These are phyloP conservation scores for Fusarium sp. DNA, from an alignment of 2,329 filamentous ascomycete genomes.

Conservation along the genomic window DNA sequence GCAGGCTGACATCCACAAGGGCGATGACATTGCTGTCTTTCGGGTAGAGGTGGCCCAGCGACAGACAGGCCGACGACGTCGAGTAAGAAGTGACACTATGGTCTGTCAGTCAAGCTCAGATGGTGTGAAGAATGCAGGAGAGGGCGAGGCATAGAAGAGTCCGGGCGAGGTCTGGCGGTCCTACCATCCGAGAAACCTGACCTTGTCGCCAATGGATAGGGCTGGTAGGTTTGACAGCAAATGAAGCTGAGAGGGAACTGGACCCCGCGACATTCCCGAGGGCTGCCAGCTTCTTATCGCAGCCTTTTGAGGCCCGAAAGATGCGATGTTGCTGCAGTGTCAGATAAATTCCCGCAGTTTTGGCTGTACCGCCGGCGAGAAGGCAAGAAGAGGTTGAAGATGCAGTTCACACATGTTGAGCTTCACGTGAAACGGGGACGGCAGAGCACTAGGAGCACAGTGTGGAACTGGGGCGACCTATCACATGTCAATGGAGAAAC, in stretches of 20 bases:
- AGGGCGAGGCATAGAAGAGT: conserved; percentile 7
- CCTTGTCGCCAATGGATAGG: conserved; percentile 77
- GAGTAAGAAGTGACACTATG: conserved; percentile 68
- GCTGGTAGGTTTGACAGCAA: conserved; percentile 74
- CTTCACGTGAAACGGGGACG: conserved; percentile 33
- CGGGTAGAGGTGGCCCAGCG: conserved; percentile 78
- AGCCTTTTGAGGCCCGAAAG: conserved; percentile 36
- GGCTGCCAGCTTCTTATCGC: conserved; percentile 12
- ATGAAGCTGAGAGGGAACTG: conserved; percentile 75
- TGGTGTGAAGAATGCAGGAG: conserved; percentile 20
- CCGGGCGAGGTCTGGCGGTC: conserved; percentile 49
- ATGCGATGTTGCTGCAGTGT: conserved; percentile 37
- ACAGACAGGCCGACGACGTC: conserved; percentile 71
- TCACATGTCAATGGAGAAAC: background rate
- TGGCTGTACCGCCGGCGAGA: conserved; percentile 4
- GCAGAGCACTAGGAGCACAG: conserved; percentile 24
- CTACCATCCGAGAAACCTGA: conserved; percentile 94
- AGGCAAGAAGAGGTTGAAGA: conserved; percentile 21
- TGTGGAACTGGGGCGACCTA: background rate
- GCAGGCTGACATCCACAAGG: conserved; percentile 78
- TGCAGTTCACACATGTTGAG: conserved; percentile 24
- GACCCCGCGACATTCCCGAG: conserved; percentile 68
- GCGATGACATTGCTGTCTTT: conserved; percentile 63
- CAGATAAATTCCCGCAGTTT: conserved; percentile 29
- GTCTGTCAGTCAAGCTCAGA: conserved; percentile 48